A percentile compares a stretch with the other conserved stretches of the same genome.
These are phyloP conservation scores for Ceratocystis lukuohia DNA, from an alignment of 2,329 filamentous ascomycete genomes.

Conservation along the genomic window DNA sequence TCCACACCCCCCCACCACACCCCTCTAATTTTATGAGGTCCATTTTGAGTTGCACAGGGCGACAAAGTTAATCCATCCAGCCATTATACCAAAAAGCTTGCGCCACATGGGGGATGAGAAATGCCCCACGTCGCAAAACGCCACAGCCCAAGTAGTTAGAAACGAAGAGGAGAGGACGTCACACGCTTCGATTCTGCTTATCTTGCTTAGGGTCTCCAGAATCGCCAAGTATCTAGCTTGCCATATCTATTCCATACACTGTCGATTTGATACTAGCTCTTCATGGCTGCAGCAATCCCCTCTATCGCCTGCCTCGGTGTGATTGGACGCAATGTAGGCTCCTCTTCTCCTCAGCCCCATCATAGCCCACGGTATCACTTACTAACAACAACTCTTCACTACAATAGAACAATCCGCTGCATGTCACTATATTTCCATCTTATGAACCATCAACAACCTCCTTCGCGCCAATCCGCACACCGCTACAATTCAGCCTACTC, in stretches of 20 bases:
- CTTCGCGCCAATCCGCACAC: slow-evolving; percentile 47
- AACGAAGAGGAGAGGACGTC: not conserved
- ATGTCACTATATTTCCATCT: slow-evolving; percentile 78
- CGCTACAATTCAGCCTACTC: slow-evolving; percentile 83
- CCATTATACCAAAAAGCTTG: not conserved
- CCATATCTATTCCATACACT: not conserved
- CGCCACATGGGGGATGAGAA: not conserved
- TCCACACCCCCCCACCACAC: too few species aligned
- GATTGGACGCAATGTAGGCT: slow-evolving; percentile 75
- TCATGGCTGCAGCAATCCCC: slow-evolving; percentile 51
- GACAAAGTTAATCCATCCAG: not conserved
- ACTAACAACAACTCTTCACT: slow-evolving; percentile 10
- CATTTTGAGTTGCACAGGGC: slow-evolving; percentile 6
- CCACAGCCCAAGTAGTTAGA: not conserved
- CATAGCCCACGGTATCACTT: not conserved
- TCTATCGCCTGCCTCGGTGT: slow-evolving; percentile 88
- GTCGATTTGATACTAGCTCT: slow-evolving; percentile 13
- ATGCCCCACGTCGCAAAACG: not conserved
- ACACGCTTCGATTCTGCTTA: not conserved
- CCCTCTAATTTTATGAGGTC: slow-evolving; percentile 3
- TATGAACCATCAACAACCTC: slow-evolving; percentile 44
- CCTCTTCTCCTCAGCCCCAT: not conserved
- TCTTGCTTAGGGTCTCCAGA: too few species aligned
- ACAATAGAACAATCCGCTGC: slow-evolving; percentile 84
- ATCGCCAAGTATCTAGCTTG: not conserved